Evolutionary conservation across 345 rosid genomes (phyloP).

Genomic region (Brassica cretica): DNA sequence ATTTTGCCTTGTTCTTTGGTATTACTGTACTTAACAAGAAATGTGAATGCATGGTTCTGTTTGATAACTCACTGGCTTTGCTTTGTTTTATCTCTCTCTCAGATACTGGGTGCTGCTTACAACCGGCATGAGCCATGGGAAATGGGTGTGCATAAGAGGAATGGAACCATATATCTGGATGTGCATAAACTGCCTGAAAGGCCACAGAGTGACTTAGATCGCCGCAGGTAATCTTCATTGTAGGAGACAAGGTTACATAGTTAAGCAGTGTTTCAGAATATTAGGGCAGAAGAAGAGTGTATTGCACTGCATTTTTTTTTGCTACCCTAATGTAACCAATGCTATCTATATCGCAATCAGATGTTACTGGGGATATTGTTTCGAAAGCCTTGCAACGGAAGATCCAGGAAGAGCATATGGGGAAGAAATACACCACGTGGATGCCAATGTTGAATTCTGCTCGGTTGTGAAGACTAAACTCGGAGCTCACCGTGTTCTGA

Average conservation of each 20-base stretch:
- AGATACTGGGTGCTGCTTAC: slow-evolving; percentile 93
- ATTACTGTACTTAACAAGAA: not conserved
- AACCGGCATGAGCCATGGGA: slow-evolving; percentile 88
- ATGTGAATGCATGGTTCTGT: not conserved
- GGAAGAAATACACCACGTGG: slow-evolving; percentile 75
- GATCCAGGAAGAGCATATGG: slow-evolving; percentile 80
- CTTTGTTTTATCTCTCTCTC: slow-evolving; percentile 22
- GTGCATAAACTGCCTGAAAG: slow-evolving; percentile 93
- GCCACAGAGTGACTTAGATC: slow-evolving; percentile 79
- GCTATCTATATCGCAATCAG: slow-evolving; percentile 43
- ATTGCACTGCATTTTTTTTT: not conserved
- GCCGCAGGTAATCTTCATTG: slow-evolving; percentile 61
- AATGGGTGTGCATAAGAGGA: slow-evolving; percentile 99
- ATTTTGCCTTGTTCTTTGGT: not conserved
- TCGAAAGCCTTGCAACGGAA: slow-evolving; percentile 93
- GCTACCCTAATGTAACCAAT: not conserved
- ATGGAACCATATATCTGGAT: slow-evolving; percentile 89
- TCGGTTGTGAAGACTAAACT: slow-evolving; percentile 85
- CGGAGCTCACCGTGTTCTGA: slow-evolving; percentile 92
- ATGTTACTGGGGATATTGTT: slow-evolving; percentile 98
- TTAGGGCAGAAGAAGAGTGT: not conserved
- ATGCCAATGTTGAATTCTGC: slow-evolving; percentile 89
- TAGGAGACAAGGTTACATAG: slow-evolving; percentile 6
- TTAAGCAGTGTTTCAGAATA: not conserved
- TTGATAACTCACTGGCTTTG: not conserved